Evolutionary conservation across 73 alveolate genomes (phyloP).

Genomic region (Uronychia setigera): DNA sequence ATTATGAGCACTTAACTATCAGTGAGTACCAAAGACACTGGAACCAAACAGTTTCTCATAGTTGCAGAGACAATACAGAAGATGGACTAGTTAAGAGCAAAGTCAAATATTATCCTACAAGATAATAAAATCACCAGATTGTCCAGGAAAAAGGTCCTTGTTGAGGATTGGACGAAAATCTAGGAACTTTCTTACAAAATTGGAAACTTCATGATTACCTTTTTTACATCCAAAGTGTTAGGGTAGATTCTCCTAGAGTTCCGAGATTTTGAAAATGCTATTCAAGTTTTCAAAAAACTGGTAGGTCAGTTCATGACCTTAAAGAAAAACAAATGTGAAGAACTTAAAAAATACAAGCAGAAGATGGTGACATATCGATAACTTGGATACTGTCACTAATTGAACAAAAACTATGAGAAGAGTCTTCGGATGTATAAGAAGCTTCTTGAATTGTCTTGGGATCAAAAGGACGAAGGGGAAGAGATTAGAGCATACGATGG

Average conservation of each 20-base stretch:
- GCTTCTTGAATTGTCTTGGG: conserved; percentile 51
- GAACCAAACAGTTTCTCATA: neutral
- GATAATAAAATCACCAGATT: neutral
- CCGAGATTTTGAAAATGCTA: neutral
- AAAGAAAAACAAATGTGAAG: conserved; percentile 49
- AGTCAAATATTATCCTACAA: neutral
- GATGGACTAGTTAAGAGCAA: neutral
- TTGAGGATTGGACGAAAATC: neutral
- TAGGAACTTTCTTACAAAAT: neutral
- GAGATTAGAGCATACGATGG: conserved; percentile 55
- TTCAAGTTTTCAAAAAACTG: neutral
- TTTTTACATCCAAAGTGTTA: neutral
- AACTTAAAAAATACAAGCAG: conserved; percentile 20
- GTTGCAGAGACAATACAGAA: neutral
- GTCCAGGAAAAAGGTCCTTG: neutral
- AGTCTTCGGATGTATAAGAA: conserved; percentile 45
- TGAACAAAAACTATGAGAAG: conserved; percentile 32
- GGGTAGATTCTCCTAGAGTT: neutral
- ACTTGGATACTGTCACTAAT: conserved; percentile 59
- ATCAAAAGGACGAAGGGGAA: conserved; percentile 39
- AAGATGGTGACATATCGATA: conserved; percentile 38
- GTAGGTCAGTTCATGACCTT: neutral
- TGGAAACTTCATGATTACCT: neutral
- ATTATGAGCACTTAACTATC: neutral
- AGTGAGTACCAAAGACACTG: neutral